Base-by-base conservation (phyloP, 208 protist genomes). In the Acanthamoeba lenticulata region DNA sequence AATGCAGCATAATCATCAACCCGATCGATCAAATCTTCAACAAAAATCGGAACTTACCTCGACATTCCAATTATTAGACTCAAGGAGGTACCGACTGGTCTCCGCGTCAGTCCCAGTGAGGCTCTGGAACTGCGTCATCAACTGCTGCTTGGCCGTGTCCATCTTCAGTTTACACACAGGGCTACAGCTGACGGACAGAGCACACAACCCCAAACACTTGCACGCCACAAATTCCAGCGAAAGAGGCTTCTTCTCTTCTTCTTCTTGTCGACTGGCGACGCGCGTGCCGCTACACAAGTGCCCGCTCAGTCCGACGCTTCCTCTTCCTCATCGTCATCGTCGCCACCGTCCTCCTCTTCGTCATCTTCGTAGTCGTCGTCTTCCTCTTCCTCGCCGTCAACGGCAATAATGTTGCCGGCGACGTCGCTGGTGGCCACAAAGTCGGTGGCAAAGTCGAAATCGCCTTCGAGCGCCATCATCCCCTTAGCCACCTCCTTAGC, bases 371-470 rank as follows among this genome's bases (percentile, higher is more conserved):
- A 11, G 36, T 77, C 67, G 7, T 77, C 67, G 19, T 77, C 67
- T 3, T 77, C 67, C 3, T 77, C 67, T 11, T 77, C 67, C 17
- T 77, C 67, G 38, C 7, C 27, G n/a, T 17, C 67, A 3, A 45
- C 67, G 17, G n/a, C n/a, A n/a, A n/a, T n/a, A n/a, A 77, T 4
- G 27, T 36, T 36, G 67, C 67, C 67, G 38, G 67, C 38, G 19
- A 44, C 67, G 67, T 77, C 67, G 67, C 67, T 77, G 11, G 67
- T 77, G 36, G 67, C 67, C 32, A 77, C 67, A 21, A 77, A 77
- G 67, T 77, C 67, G 19, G 67, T 77, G 38, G 67, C 32, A 27
- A 77, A 77, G 67, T 77, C 67, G 44, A 77, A 77, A 17, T 77
- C 67, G 36, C 67, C 67, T 29, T 77, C 67, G 34, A 77, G 67